phyloP scores from a whole-genome alignment of 371 early-diverging fungal genomes.

The Lichtheimia corymbifera region DNA sequence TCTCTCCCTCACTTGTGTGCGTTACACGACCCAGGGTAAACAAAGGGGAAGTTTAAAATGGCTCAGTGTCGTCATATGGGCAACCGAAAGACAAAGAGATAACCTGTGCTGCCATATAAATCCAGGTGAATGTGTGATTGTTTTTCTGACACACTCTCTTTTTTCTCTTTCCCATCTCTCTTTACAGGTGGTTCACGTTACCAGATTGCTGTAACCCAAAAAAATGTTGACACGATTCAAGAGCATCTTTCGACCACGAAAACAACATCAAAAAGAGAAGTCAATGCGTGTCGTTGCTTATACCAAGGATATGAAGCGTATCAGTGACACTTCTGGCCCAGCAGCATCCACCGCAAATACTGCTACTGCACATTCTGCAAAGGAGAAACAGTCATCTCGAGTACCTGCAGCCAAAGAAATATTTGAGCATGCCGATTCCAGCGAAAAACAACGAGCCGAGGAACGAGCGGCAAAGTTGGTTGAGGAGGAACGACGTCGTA shows the following conservation, averaged over 20 bases:
- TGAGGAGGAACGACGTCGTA: conserved; percentile 14
- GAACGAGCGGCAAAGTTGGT: conserved; percentile 14
- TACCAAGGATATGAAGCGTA: conserved; percentile 6
- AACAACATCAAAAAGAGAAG: conserved; percentile 1
- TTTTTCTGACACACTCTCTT: conserved; percentile 1
- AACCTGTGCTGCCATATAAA: too few species aligned
- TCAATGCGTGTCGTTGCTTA: conserved; percentile 1
- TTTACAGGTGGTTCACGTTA: neutral
- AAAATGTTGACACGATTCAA: conserved; percentile 9
- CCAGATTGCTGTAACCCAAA: neutral
- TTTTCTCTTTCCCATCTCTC: neutral
- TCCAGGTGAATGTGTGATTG: neutral
- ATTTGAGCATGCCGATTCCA: neutral
- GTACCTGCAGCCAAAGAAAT: neutral
- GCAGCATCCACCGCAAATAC: neutral
- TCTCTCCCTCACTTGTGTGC: too few species aligned
- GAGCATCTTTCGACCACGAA: conserved; percentile 10
- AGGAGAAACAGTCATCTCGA: neutral
- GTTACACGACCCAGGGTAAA: too few species aligned
- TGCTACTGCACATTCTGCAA: conserved; percentile 2
- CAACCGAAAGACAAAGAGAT: too few species aligned
- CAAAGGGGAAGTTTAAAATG: too few species aligned
- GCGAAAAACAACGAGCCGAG: conserved; percentile 11
- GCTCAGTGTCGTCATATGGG: too few species aligned
- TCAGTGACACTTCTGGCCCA: neutral